phyloP scores from a whole-genome alignment of 495 filamentous ascomycete genomes.

The Penicillium waksmanii region DNA sequence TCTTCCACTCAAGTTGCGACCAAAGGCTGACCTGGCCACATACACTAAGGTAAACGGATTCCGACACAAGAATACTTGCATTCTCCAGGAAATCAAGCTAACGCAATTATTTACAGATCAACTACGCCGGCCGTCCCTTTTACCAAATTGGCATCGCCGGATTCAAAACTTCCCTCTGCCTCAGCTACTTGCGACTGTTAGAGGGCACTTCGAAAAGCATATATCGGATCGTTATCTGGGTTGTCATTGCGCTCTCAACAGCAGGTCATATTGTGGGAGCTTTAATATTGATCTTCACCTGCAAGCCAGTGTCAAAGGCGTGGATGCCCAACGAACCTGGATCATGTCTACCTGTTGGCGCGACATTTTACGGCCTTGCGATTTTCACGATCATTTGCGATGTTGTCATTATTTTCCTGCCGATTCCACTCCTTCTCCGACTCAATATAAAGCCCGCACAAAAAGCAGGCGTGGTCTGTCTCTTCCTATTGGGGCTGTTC shows the following conservation, averaged over 20 bases:
- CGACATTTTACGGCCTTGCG: constrained; percentile 57
- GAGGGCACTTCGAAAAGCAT: constrained; percentile 46
- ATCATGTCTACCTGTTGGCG: constrained; percentile 52
- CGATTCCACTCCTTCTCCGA: constrained; percentile 55
- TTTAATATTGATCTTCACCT: constrained; percentile 56
- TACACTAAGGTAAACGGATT: constrained; percentile 42
- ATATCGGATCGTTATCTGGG: constrained; percentile 54
- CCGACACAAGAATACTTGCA: neutral
- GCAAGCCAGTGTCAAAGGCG: constrained; percentile 49
- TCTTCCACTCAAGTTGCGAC: constrained; percentile 45
- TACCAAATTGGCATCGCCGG: constrained; percentile 61
- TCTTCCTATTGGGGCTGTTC: constrained; percentile 62
- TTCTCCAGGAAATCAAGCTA: neutral
- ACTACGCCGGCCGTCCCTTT: constrained; percentile 61
- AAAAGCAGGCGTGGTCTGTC: constrained; percentile 55
- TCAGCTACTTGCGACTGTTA: constrained; percentile 59
- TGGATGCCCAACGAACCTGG: constrained; percentile 47
- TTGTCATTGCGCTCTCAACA: constrained; percentile 45
- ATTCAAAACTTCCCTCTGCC: constrained; percentile 63
- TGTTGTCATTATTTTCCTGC: constrained; percentile 55
- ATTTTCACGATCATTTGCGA: constrained; percentile 58
- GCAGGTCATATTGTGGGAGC: constrained; percentile 53
- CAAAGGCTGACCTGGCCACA: constrained; percentile 38
- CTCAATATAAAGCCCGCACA: constrained; percentile 54
- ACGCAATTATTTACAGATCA: constrained; percentile 31